A percentile compares a stretch with the other conserved stretches of the same genome.
Conservation (phyloP, 495 filamentous ascomycete genomes). For the Friedmanniomyces simplex region DNA sequence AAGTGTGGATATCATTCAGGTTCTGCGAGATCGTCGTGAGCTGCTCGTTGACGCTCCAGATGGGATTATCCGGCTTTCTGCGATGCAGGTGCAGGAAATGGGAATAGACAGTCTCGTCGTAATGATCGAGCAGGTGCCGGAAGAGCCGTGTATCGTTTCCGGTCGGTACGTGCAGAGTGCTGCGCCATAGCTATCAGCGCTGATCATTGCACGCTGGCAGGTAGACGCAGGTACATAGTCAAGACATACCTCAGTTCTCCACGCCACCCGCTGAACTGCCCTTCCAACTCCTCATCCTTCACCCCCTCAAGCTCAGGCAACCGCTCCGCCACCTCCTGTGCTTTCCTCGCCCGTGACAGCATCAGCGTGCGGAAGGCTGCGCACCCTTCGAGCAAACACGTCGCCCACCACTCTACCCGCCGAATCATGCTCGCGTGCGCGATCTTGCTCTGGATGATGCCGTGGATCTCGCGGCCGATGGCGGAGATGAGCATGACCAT, state of each 20-base stretch:
- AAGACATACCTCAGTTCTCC: not conserved
- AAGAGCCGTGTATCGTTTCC: slow-evolving; percentile 10
- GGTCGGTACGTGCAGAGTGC: slow-evolving; percentile 12
- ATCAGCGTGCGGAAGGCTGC: slow-evolving; percentile 1
- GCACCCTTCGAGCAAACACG: slow-evolving; percentile 9
- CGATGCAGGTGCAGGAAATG: not conserved
- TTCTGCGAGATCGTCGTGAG: not conserved
- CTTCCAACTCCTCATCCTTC: not conserved
- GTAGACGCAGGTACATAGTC: not conserved
- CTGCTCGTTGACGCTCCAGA: not conserved
- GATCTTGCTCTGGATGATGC: not conserved
- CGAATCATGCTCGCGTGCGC: not conserved
- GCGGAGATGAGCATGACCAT: slow-evolving; percentile 11
- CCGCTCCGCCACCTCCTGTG: not conserved
- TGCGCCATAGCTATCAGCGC: not conserved
- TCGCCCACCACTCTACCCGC: not conserved
- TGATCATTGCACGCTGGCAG: not conserved
- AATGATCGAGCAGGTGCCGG: not conserved
- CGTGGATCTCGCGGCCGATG: slow-evolving; percentile 5
- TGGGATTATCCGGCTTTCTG: not conserved
- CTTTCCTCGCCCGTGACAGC: not conserved
- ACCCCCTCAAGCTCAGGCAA: not conserved
- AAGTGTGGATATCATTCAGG: not conserved
- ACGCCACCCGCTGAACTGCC: not conserved
- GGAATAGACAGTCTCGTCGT: slow-evolving; percentile 2